Conservation (phyloP, 1,284 basidiomycete species). For the Cutaneotrichosporon sp. region DNA sequence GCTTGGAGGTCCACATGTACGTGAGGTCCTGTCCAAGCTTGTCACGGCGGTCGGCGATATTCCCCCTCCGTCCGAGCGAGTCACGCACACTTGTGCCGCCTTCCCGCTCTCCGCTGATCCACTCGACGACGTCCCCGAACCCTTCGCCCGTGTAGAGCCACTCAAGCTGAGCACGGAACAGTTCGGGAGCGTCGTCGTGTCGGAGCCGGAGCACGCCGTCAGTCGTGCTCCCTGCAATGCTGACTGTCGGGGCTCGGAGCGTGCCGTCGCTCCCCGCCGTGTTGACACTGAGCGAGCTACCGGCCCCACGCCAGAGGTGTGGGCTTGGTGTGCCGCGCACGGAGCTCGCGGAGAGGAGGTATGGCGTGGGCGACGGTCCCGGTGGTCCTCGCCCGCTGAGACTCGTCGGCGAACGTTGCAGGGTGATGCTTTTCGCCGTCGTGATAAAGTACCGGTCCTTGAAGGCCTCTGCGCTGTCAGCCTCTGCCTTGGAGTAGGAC, state of each 20-base stretch:
- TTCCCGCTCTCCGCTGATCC: constrained; percentile 71
- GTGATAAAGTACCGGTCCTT: constrained; percentile 68
- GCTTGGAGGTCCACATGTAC: constrained; percentile 89
- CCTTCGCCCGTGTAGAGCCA: constrained; percentile 53
- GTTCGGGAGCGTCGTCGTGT: constrained; percentile 64
- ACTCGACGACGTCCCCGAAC: constrained; percentile 80
- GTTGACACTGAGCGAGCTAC: constrained; percentile 24
- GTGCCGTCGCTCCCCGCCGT: constrained; percentile 26
- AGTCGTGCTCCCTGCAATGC: constrained; percentile 3
- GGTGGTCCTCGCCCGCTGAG: constrained; percentile 9
- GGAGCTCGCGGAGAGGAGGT: constrained; percentile 12
- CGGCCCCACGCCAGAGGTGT: constrained; percentile 1
- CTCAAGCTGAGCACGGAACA: constrained; percentile 81
- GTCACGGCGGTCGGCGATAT: constrained; percentile 63
- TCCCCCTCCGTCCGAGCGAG: constrained; percentile 30
- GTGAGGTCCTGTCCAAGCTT: constrained; percentile 82
- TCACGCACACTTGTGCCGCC: constrained; percentile 22
- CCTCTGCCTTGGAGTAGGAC: too few relatives aligned
- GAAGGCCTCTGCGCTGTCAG: constrained; percentile 57
- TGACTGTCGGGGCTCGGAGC: constrained; percentile 23
- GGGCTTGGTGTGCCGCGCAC: constrained; percentile 14
- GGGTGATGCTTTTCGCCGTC: constrained; percentile 7
- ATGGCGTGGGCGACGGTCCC: constrained; percentile 8
- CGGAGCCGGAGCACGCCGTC: constrained; percentile 54
- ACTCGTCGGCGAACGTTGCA: constrained; percentile 43